Percentiles rank a stretch among this genome's conserved stretches.
These are phyloP conservation scores for Aristolochia californica DNA, from an alignment of 164 flowering plant genomes.

Conservation along the genomic window DNA sequence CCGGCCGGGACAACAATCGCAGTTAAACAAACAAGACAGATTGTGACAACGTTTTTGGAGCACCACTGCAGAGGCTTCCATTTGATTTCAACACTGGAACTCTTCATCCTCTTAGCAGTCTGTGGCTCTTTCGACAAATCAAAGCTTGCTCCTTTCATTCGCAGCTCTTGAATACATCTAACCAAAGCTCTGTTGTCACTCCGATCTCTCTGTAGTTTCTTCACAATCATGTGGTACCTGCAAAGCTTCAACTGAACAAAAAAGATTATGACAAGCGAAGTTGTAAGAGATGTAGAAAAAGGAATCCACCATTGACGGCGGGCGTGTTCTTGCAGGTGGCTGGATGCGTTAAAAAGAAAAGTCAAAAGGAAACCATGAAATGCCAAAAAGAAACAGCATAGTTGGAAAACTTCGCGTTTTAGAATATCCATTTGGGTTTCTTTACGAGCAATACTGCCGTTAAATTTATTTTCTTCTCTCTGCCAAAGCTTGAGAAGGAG, in stretches of 20 bases:
- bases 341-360: constrained; percentile 45
- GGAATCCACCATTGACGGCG: constrained; percentile 78
- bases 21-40: constrained; percentile 51
- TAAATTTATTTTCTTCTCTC: constrained; percentile 65
- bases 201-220: constrained; percentile 48
- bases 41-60: constrained; percentile 37
- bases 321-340: constrained; percentile 7
- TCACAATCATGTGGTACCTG: constrained; percentile 53
- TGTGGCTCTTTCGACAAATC: constrained; percentile 68
- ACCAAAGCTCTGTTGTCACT: constrained; percentile 45
- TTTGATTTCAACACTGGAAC: constrained; percentile 90
- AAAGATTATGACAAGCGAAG: constrained; percentile 39
- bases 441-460: constrained; percentile 31
- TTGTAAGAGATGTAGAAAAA: constrained; percentile 26
- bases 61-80: constrained; percentile 76
- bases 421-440: constrained; percentile 50
- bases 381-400: constrained; percentile 55
- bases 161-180: constrained; percentile 65
- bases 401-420: constrained; percentile 2
- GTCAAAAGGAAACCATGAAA: constrained; percentile 59
- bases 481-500: constrained; percentile 90
- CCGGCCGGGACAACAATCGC: constrained; percentile 23
- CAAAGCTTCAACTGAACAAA: constrained; percentile 58
- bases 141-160: constrained; percentile 94
- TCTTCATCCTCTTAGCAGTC: constrained; percentile 56